Percentiles rank a stretch among this genome's conserved stretches.
These are phyloP conservation scores for Paracamarosporium sp. DNA, from an alignment of 2,329 filamentous ascomycete species.

Conservation along the genomic window DNA sequence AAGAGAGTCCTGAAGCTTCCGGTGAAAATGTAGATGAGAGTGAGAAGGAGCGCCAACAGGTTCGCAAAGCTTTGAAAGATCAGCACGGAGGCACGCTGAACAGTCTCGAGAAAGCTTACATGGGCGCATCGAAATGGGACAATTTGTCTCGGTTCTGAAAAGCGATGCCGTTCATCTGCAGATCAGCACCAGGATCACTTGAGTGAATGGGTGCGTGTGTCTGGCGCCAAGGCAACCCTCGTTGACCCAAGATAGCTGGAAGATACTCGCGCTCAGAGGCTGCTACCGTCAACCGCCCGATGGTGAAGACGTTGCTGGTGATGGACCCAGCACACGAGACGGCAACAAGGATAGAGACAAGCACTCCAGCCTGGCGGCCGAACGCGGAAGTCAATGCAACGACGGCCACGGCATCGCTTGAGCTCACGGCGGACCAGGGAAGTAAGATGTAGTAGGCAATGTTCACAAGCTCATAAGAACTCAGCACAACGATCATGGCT, in stretches of 20 bases:
- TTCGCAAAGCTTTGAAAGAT: conserved; percentile 33
- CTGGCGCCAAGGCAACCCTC: conserved; percentile 29
- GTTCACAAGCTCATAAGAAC: conserved; percentile 67
- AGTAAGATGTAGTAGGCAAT: conserved; percentile 68
- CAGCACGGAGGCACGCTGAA: not conserved
- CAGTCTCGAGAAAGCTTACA: conserved; percentile 23
- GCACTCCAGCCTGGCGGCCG: conserved; percentile 60
- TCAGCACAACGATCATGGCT: conserved; percentile 65
- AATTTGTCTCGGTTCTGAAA: not conserved
- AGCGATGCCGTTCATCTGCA: not conserved
- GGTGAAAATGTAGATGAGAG: conserved; percentile 64
- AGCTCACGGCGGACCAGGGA: conserved; percentile 65
- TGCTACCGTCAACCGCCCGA: conserved; percentile 66
- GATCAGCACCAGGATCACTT: not conserved
- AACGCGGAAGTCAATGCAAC: conserved; percentile 58
- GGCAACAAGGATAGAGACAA: conserved; percentile 64
- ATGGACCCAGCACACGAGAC: conserved; percentile 68
- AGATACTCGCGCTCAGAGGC: conserved; percentile 51
- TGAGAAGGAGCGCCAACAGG: conserved; percentile 36
- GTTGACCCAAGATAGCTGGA: conserved; percentile 38
- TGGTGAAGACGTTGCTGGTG: conserved; percentile 68
- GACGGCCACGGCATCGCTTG: conserved; percentile 68
- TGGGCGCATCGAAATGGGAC: conserved; percentile 38
- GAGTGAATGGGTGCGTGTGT: not conserved
- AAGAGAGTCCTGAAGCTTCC: conserved; percentile 68